Evolutionary conservation across 2,329 filamentous ascomycete species (phyloP).

Genomic region (Rutstroemia sydowiana): DNA sequence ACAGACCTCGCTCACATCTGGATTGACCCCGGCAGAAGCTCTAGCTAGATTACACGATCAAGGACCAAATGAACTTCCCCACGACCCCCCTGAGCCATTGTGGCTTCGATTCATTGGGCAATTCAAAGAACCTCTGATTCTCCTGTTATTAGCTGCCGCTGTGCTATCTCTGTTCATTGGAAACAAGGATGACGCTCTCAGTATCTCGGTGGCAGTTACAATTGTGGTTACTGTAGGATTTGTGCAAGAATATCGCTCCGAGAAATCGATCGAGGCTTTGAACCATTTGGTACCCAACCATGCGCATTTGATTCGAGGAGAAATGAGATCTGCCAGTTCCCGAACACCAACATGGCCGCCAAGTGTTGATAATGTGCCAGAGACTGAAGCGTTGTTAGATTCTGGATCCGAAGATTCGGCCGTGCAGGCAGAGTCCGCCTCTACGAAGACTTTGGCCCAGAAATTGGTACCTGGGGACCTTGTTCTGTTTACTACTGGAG

Average conservation of each 20-base stretch:
- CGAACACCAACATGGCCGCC: constrained; percentile 42
- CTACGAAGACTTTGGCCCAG: constrained; percentile 76
- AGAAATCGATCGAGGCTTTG: constrained; percentile 92
- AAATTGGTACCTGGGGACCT: constrained; percentile 89
- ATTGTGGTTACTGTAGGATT: constrained; percentile 97
- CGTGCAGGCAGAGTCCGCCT: constrained; percentile 58
- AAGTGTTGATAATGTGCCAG: constrained; percentile 21
- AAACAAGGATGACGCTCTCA: constrained; percentile 90
- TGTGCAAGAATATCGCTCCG: constrained; percentile 93
- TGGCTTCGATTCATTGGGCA: constrained; percentile 95
- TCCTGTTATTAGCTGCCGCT: constrained; percentile 85
- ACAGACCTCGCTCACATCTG: constrained; percentile 74
- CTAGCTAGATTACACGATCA: constrained; percentile 70
- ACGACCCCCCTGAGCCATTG: constrained; percentile 85
- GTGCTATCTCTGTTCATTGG: constrained; percentile 83
- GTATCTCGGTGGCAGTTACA: constrained; percentile 90
- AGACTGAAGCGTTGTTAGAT: constrained; percentile 20
- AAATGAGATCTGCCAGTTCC: constrained; percentile 17
- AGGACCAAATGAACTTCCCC: constrained; percentile 89
- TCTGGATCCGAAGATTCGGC: constrained; percentile 38
- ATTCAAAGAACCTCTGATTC: constrained; percentile 90
- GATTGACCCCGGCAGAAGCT: constrained; percentile 75
- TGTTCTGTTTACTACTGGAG: constrained; percentile 89
- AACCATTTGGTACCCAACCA: constrained; percentile 92
- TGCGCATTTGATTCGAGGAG: constrained; percentile 76